These are phyloP conservation scores for Protomyces lactucae-debilis DNA, from an alignment of 1,139 yeast species.

Conservation along the genomic window DNA sequence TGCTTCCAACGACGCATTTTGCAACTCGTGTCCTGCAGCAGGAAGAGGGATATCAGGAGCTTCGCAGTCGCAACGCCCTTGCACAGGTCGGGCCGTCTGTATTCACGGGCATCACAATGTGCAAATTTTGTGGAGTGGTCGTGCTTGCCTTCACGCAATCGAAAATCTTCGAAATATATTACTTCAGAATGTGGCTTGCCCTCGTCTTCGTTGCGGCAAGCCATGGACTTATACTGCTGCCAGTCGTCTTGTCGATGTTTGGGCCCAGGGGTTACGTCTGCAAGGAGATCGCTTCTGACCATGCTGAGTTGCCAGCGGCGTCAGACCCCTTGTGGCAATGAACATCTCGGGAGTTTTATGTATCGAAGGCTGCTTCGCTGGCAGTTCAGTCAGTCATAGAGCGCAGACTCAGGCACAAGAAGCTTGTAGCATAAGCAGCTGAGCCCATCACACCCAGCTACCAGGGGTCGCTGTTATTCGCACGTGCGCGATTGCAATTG, in stretches of 20 bases:
- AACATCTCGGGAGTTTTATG: no score
- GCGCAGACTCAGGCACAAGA: no score
- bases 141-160: conserved; percentile 83
- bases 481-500: no score
- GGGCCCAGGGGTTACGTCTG: conserved; percentile 55
- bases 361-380: no score
- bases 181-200: conserved; percentile 93
- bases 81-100: conserved; percentile 80
- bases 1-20: conserved; percentile 40
- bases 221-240: conserved; percentile 74
- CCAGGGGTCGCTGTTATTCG: no score
- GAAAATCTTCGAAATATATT: conserved; percentile 82
- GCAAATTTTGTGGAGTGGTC: conserved; percentile 79
- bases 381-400: no score
- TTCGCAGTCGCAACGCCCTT: conserved; percentile 58
- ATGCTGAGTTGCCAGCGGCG: not conserved
- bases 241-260: conserved; percentile 59
- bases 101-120: conserved; percentile 80
- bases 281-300: not conserved
- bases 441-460: no score
- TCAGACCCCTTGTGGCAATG: not conserved
- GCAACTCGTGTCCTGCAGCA: conserved; percentile 8
- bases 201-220: conserved; percentile 69
- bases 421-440: no score
- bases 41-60: conserved; percentile 32